Conservation (phyloP, 352 stramenopile genomes). For the Labyrinthula sp. region DNA sequence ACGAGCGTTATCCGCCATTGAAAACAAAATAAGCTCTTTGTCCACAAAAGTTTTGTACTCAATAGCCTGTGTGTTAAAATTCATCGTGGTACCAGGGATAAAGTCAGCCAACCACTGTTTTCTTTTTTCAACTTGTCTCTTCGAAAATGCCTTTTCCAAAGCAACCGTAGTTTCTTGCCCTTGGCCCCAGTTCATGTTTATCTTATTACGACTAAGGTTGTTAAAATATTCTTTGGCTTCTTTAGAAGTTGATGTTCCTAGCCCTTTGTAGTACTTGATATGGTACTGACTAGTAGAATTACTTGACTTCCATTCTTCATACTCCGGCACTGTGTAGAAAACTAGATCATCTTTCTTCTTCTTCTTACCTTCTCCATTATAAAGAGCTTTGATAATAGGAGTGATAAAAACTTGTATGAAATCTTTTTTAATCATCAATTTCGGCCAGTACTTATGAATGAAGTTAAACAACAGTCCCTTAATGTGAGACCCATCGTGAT, state of each 20-base stretch:
- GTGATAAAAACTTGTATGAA: constrained; percentile 87
- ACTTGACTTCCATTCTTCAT: constrained; percentile 64
- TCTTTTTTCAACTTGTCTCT: constrained; percentile 77
- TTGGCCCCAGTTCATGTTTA: constrained; percentile 73
- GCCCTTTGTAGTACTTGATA: constrained; percentile 99
- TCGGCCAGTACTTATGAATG: constrained; percentile 93
- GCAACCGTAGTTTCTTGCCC: constrained; percentile 51
- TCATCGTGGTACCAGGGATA: constrained; percentile 56
- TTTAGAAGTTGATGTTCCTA: constrained; percentile 82
- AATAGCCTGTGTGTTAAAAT: constrained; percentile 69
- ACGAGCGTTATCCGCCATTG: constrained; percentile 84
- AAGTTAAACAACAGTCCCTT: constrained; percentile 97
- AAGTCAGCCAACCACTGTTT: constrained; percentile 76
- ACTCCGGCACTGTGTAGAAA: constrained; percentile 93
- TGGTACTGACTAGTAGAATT: constrained; percentile 71
- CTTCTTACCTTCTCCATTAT: too few relatives aligned
- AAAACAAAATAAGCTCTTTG: constrained; percentile 95
- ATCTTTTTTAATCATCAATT: constrained; percentile 60
- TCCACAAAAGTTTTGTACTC: constrained; percentile 85
- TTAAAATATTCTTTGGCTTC: constrained; percentile 94
- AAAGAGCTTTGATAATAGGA: constrained; percentile 86
- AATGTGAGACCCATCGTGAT: constrained; percentile 95
- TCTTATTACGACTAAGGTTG: constrained; percentile 69
- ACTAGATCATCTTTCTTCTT: constrained; percentile 56
- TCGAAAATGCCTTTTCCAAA: constrained; percentile 92